Evolutionary conservation across 2,329 filamentous ascomycete genomes (phyloP).

Genomic region (Aspergillus pseudotamarii): DNA sequence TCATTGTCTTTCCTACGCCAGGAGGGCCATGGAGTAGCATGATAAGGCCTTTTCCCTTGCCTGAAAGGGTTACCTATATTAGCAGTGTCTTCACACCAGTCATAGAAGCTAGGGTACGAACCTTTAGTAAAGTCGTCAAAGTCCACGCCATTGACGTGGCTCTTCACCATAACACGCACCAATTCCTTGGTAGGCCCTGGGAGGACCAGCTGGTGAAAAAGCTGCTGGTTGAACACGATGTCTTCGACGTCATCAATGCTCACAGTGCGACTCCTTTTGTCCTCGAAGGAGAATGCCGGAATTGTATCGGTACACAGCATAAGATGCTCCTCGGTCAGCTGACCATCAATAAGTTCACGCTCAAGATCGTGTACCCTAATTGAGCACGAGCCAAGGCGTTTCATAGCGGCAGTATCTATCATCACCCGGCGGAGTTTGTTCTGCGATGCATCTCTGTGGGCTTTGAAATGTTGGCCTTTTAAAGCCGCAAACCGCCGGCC

Average conservation of each 20-base stretch:
- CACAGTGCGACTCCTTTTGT: too few relatives aligned
- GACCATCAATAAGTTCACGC: background rate
- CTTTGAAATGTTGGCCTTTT: background rate
- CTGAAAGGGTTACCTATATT: background rate
- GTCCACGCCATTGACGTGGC: background rate
- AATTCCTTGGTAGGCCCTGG: background rate
- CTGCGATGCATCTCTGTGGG: background rate
- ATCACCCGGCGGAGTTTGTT: background rate
- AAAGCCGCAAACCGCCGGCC: background rate
- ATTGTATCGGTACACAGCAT: background rate
- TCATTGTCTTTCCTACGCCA: slow-evolving; percentile 10
- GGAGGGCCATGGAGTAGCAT: slow-evolving; percentile 9
- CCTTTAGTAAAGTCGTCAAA: background rate
- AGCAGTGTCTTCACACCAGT: background rate
- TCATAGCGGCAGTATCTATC: background rate
- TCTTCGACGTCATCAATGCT: background rate
- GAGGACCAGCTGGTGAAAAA: background rate
- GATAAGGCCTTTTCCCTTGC: background rate
- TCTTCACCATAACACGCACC: background rate
- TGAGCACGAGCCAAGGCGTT: background rate
- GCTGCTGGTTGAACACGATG: background rate
- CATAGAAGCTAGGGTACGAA: background rate
- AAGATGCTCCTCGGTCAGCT: background rate
- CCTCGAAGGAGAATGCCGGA: background rate
- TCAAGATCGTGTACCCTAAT: background rate